Conservation (phyloP, 208 protist species). For the Wallacemonas sp. region DNA sequence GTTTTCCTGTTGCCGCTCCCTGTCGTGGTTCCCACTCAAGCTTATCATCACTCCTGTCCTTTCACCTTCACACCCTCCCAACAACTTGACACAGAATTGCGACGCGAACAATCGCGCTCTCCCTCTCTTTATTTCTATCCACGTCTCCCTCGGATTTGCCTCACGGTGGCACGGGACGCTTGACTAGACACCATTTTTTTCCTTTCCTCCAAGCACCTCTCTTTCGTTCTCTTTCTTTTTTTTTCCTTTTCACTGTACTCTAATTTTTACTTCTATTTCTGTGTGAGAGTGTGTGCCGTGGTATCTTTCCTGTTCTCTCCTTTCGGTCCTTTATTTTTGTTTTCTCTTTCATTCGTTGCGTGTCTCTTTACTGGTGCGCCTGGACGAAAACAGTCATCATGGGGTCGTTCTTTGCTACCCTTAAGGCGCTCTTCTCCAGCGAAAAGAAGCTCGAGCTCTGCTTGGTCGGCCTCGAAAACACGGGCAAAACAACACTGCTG, state of each 20-base stretch:
- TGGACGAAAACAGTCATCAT: constrained; percentile 23
- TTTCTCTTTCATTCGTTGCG: not conserved
- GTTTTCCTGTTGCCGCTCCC: no score
- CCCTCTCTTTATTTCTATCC: not conserved
- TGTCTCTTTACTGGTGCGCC: not conserved
- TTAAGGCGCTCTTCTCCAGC: constrained; percentile 54
- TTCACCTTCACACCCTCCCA: no score
- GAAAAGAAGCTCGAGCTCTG: constrained; percentile 76
- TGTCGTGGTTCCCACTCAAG: no score
- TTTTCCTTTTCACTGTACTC: constrained; percentile 13
- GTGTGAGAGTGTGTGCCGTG: no score
- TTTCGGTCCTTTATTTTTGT: not conserved
- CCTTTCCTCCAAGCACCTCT: no score
- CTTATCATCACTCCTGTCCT: no score
- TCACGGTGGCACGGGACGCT: not conserved
- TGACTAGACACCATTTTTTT: no score
- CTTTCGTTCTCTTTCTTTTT: constrained; percentile 14
- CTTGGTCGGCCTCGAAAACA: constrained; percentile 77
- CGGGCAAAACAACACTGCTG: constrained; percentile 82
- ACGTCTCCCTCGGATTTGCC: not conserved
- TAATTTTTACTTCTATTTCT: not conserved
- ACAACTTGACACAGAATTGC: constrained; percentile 3
- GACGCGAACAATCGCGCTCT: not conserved
- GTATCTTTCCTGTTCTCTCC: not conserved
- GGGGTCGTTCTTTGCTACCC: constrained; percentile 48